Base-by-base conservation (phyloP, 768 basidiomycete genomes). In the Paxillus involutus region DNA sequence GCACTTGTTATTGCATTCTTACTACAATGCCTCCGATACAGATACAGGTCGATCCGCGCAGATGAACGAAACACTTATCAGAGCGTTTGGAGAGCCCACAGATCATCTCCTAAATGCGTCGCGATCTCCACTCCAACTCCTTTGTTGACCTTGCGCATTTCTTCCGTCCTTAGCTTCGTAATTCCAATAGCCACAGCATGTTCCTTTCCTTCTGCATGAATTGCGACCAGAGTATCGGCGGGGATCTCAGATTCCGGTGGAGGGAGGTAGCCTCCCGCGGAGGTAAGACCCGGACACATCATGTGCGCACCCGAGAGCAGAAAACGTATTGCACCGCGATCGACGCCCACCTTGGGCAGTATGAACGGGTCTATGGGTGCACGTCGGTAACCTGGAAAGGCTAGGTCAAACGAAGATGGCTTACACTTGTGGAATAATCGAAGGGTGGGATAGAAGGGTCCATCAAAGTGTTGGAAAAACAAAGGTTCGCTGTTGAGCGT, bases 271-370 rank as follows among this genome's bases (percentile, higher is more conserved):
- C 96, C 96, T 7, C 95, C 95, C 33, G 85, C 79, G 35, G 96
- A 98, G 26, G 97, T 96, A 51, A 99, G 76, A 19, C 97, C 97
- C 5, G 97, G 97, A 62, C 89, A 94, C 93, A 96, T 96, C 90
- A 96, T 94, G 73, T 89, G 86, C 24, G 93, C 93, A 14, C 93
- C 97, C 11, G 86, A 88, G 44, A 99, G 84, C 37, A 99, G 81
- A 73, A 98, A 99, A 33, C 95, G 91, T 74, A 99, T 99, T 49
- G 97, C 97, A 46, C 97, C 97, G 47, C 96, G 88, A 77, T 99
- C 97, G 45, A 98, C 80, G 59, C 86, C 84, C 46, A 96, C 94
- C 63, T 80, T 85, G 5, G 95, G 93, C 32, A 98, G 81, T 59
- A 98, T 77, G 63, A 82, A 88, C 8, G 97, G 97, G 76, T 97